A percentile compares a stretch with the other conserved stretches of the same genome.
Conservation (phyloP, 2,329 filamentous ascomycete genomes). For the Aspergillus melleus region DNA sequence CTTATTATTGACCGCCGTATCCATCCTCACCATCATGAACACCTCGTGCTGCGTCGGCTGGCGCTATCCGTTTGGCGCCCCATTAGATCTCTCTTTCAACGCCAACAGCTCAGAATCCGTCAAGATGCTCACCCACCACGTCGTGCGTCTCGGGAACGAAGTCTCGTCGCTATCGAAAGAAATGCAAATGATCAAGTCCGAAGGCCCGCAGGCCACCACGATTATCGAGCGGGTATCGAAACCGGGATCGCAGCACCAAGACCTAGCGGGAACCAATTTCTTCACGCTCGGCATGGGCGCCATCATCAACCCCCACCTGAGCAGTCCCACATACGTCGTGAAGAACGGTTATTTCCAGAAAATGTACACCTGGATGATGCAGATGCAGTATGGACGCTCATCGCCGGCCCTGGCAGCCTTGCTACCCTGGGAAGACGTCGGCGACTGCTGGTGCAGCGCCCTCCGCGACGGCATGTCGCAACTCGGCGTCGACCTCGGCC, state of each 20-base stretch:
- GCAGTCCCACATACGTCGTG: conserved; percentile 56
- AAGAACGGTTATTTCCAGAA: conserved; percentile 28
- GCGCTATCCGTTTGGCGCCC: conserved; percentile 2
- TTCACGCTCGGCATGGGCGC: conserved; percentile 68
- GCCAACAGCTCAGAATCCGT: conserved; percentile 25
- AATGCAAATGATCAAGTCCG: conserved; percentile 24
- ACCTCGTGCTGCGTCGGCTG: conserved; percentile 19
- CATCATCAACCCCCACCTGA: conserved; percentile 58
- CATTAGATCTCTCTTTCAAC: conserved; percentile 22
- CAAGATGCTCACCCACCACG: conserved; percentile 24
- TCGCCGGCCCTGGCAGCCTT: conserved; percentile 59
- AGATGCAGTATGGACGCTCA: conserved; percentile 20
- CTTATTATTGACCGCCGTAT: conserved; percentile 11
- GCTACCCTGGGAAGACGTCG: conserved; percentile 70
- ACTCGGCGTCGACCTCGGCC: conserved; percentile 39
- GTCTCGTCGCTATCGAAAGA: conserved; percentile 34
- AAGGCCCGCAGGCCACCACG: conserved; percentile 23
- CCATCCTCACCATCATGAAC: conserved; percentile 14
- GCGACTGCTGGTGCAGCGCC: conserved; percentile 83
- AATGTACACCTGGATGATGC: conserved; percentile 14
- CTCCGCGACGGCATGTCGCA: conserved; percentile 46
- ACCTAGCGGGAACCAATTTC: conserved; percentile 64
- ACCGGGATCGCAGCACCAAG: conserved; percentile 14
- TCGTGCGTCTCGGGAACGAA: conserved; percentile 30
- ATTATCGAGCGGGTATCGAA: conserved; percentile 10